Evolutionary conservation across 495 filamentous ascomycete species (phyloP).

Genomic region (Hypoxylon cercidicola): DNA sequence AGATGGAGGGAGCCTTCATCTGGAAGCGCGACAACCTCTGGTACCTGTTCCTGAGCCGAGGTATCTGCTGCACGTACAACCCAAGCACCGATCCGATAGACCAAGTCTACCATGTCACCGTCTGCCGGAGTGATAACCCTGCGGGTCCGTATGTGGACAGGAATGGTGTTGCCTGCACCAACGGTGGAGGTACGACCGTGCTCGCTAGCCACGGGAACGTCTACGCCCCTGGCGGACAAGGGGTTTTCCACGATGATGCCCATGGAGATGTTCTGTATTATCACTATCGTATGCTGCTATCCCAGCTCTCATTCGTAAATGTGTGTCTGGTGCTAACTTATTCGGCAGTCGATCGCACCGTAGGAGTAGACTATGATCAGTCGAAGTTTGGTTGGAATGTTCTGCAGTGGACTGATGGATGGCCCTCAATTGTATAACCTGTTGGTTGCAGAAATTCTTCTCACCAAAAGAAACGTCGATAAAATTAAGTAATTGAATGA

Average conservation of each 20-base stretch:
- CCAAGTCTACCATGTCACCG: slow-evolving; percentile 68
- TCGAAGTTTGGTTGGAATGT: slow-evolving; percentile 71
- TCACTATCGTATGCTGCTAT: slow-evolving; percentile 58
- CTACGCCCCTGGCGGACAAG: slow-evolving; percentile 73
- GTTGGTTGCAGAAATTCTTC: neutral
- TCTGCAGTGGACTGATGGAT: slow-evolving; percentile 67
- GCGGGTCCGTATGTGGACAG: slow-evolving; percentile 66
- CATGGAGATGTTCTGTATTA: slow-evolving; percentile 68
- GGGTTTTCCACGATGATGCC: slow-evolving; percentile 43
- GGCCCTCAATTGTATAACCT: slow-evolving; percentile 55
- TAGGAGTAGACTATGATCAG: slow-evolving; percentile 68
- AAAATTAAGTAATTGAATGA: no score
- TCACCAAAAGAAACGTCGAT: neutral
- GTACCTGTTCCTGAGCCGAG: slow-evolving; percentile 69
- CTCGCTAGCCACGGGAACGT: slow-evolving; percentile 65
- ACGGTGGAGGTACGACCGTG: slow-evolving; percentile 68
- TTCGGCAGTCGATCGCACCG: slow-evolving; percentile 54
- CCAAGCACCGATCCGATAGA: slow-evolving; percentile 53
- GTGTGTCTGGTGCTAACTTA: slow-evolving; percentile 8
- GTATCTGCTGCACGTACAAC: slow-evolving; percentile 64
- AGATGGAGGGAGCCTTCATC: slow-evolving; percentile 66
- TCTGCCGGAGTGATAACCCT: slow-evolving; percentile 63
- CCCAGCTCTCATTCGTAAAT: neutral
- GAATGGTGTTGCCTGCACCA: slow-evolving; percentile 60
- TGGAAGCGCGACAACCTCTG: slow-evolving; percentile 64